Evolutionary conservation across 23 red algal genomes (phyloP).

Genomic region (Gracilaria domingensis): DNA sequence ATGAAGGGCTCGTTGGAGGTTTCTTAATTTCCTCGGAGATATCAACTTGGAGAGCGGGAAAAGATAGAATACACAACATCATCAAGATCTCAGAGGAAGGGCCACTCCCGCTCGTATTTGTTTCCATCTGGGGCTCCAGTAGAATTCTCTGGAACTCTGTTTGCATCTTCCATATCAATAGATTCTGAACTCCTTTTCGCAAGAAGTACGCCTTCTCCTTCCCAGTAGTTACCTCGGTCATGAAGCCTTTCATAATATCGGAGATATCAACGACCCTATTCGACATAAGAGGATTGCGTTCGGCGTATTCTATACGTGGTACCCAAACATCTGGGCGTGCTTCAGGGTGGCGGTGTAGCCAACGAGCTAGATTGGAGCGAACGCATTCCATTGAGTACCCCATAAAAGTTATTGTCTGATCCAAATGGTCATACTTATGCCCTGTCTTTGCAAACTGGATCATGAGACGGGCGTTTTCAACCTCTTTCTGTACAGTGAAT

Average conservation of each 20-base stretch:
- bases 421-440: conserved; percentile 34
- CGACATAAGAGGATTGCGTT: not conserved
- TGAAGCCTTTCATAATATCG: not conserved
- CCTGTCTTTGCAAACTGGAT: conserved; percentile 5
- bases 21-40: not conserved
- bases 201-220: not conserved
- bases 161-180: conserved; percentile 54
- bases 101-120: not conserved
- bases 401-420: conserved; percentile 64
- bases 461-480: conserved; percentile 31
- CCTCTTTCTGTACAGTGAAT: not conserved
- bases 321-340: conserved; percentile 1
- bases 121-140: not conserved
- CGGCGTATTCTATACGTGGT: not conserved
- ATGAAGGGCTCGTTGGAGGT: not conserved
- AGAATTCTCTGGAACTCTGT: conserved; percentile 16
- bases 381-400: conserved; percentile 59
- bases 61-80: conserved; percentile 50
- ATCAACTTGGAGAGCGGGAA: conserved; percentile 45
- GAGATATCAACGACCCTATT: not conserved
- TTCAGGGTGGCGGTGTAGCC: not conserved
- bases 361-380: conserved; percentile 28
- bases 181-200: conserved; percentile 37
- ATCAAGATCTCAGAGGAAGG: conserved; percentile 37
- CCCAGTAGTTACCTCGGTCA: not conserved